Conservation (phyloP, 2,329 filamentous ascomycete genomes). For the Trichoderma gracile region DNA sequence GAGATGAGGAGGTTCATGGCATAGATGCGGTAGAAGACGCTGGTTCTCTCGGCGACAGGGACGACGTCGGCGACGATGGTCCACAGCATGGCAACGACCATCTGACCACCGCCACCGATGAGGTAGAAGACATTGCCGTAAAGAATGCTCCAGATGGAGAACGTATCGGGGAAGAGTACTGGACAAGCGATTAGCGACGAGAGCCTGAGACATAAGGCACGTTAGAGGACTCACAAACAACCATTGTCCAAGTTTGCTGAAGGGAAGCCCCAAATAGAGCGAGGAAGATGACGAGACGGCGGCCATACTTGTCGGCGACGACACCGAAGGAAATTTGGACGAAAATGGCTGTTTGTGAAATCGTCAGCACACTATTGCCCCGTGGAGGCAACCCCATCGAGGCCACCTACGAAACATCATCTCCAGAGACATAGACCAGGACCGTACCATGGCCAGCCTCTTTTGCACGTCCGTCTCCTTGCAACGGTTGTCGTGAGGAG, state of each 20-base stretch:
- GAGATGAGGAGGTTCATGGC: conserved; percentile 43
- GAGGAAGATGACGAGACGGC: conserved; percentile 44
- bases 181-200: neutral
- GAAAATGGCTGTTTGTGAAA: conserved; percentile 39
- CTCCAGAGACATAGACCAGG: conserved; percentile 48
- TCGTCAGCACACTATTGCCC: neutral
- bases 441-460: conserved; percentile 53
- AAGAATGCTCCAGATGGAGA: conserved; percentile 45
- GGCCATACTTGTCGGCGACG: conserved; percentile 50
- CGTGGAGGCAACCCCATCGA: neutral
- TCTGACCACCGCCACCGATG: conserved; percentile 45
- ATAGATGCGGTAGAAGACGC: conserved; percentile 44
- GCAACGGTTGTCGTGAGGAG: conserved; percentile 47
- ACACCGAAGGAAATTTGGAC: conserved; percentile 50
- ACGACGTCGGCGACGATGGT: conserved; percentile 49
- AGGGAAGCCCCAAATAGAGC: conserved; percentile 38
- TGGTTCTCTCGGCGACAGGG: conserved; percentile 42
- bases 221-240: conserved; percentile 36
- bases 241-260: conserved; percentile 34
- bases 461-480: conserved; percentile 53
- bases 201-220: neutral
- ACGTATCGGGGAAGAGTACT: conserved; percentile 42
- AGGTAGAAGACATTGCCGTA: conserved; percentile 40
- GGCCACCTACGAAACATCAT: conserved; percentile 46
- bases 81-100: conserved; percentile 47